phyloP scores from a whole-genome alignment of 768 basidiomycete species.

The Mycena galericulata region DNA sequence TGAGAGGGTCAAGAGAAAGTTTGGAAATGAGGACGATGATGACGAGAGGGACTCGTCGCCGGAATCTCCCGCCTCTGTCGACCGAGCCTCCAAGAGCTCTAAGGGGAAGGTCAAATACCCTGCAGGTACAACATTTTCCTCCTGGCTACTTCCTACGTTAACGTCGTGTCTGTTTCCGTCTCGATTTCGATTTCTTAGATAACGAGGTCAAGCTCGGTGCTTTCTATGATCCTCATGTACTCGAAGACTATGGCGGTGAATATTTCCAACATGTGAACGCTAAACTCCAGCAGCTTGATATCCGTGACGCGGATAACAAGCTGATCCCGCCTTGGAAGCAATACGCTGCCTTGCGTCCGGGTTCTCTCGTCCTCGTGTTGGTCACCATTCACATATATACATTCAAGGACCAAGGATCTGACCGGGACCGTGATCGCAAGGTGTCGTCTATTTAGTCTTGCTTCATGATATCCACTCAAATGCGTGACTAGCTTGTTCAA shows the following conservation, averaged over 20 bases:
- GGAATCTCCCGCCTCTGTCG: too few species aligned
- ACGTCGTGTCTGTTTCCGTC: too few species aligned
- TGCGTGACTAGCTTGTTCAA: background rate
- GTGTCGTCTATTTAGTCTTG: background rate
- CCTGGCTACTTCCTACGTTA: too few species aligned
- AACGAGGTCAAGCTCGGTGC: background rate
- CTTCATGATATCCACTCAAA: background rate
- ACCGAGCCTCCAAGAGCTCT: too few species aligned
- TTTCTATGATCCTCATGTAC: background rate
- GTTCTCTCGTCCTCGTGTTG: background rate
- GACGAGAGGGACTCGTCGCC: too few species aligned
- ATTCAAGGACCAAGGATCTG: too few species aligned
- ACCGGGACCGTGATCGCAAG: too few species aligned
- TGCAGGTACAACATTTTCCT: too few species aligned
- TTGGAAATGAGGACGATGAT: too few species aligned
- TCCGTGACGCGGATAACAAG: background rate
- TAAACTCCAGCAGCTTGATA: background rate
- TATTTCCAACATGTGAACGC: background rate
- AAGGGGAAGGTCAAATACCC: too few species aligned
- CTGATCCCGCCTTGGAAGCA: background rate
- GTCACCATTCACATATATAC: slow-evolving; percentile 3
- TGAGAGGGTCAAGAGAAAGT: too few species aligned
- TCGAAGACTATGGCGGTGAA: background rate
- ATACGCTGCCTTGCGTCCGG: background rate
- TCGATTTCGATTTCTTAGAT: background rate